These are phyloP conservation scores for Glycine tomentella DNA, from an alignment of 306 rosid species.

Conservation along the genomic window DNA sequence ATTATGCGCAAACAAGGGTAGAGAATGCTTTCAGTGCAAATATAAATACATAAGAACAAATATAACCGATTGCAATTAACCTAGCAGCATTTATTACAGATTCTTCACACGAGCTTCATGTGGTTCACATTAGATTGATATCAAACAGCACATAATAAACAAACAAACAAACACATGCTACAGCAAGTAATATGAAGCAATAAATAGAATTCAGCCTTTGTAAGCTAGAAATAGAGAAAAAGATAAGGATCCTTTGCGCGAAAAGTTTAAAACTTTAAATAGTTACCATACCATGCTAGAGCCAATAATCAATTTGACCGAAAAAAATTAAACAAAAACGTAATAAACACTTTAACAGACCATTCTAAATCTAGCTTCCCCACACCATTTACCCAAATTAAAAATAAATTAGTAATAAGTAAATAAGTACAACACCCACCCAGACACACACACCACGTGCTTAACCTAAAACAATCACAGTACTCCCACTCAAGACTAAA, in stretches of 20 bases:
- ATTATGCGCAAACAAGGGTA: constrained; percentile 35
- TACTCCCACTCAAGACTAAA: constrained; percentile 35
- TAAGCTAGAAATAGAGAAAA: constrained; percentile 46
- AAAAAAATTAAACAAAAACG: constrained; percentile 21
- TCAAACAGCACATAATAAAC: constrained; percentile 36
- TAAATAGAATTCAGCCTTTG: constrained; percentile 28
- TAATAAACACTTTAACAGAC: constrained; percentile 39
- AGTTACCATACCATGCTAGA: constrained; percentile 31
- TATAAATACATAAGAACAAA: constrained; percentile 10
- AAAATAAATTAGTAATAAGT: background rate
- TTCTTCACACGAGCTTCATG: constrained; percentile 24
- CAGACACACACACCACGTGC: constrained; percentile 8
- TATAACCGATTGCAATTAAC: constrained; percentile 34
- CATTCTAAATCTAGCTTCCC: constrained; percentile 27
- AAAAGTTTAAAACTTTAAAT: constrained; percentile 20
- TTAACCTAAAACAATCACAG: constrained; percentile 37
- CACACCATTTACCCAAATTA: constrained; percentile 4
- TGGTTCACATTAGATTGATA: constrained; percentile 28
- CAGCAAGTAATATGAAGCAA: constrained; percentile 30
- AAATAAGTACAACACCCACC: background rate
- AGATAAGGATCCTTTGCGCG: constrained; percentile 26
- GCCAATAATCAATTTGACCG: constrained; percentile 24
- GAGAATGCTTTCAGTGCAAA: constrained; percentile 7
- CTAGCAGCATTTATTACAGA: constrained; percentile 29
- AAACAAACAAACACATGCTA: background rate